Evolutionary conservation across 208 protist genomes (phyloP).

Genomic region (Porcisia hertigi): DNA sequence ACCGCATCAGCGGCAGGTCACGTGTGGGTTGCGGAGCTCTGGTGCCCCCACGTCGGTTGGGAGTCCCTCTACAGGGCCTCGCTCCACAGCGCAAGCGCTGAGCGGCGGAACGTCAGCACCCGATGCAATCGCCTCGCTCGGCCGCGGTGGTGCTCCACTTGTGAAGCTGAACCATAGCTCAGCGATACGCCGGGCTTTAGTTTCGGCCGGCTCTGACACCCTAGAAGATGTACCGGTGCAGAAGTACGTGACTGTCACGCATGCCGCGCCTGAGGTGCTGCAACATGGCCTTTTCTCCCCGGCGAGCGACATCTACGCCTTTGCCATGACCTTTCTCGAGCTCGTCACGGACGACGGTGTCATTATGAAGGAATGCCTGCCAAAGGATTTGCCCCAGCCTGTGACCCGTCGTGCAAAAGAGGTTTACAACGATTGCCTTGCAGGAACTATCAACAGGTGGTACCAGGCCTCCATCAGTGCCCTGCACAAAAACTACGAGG

Average conservation of each 20-base stretch:
- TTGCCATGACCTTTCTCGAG: slow-evolving; percentile 87
- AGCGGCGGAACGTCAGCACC: slow-evolving; percentile 12
- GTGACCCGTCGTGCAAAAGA: slow-evolving; percentile 41
- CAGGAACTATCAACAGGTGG: slow-evolving; percentile 43
- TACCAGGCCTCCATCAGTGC: slow-evolving; percentile 34
- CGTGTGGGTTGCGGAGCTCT: background rate
- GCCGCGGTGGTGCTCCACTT: slow-evolving; percentile 25
- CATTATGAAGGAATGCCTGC: slow-evolving; percentile 53
- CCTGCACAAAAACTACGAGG: slow-evolving; percentile 25
- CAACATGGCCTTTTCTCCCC: slow-evolving; percentile 43
- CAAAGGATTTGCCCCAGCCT: slow-evolving; percentile 27
- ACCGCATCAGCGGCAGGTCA: slow-evolving; percentile 7
- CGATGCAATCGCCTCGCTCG: slow-evolving; percentile 18
- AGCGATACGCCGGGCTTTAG: slow-evolving; percentile 13
- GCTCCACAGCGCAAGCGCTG: slow-evolving; percentile 1
- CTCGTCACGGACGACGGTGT: slow-evolving; percentile 49
- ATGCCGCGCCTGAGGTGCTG: slow-evolving; percentile 69
- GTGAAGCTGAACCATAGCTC: slow-evolving; percentile 34
- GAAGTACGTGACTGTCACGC: slow-evolving; percentile 54
- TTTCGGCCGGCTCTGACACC: slow-evolving; percentile 21
- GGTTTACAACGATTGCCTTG: slow-evolving; percentile 37
- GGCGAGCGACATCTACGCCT: slow-evolving; percentile 80
- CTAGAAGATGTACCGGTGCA: slow-evolving; percentile 38
- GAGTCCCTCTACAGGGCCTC: background rate
- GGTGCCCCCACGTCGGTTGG: background rate